A percentile compares a stretch with the other conserved stretches of the same genome.
These are phyloP conservation scores for Rhizopogon vulgaris DNA, from an alignment of 768 basidiomycete genomes.

Conservation along the genomic window DNA sequence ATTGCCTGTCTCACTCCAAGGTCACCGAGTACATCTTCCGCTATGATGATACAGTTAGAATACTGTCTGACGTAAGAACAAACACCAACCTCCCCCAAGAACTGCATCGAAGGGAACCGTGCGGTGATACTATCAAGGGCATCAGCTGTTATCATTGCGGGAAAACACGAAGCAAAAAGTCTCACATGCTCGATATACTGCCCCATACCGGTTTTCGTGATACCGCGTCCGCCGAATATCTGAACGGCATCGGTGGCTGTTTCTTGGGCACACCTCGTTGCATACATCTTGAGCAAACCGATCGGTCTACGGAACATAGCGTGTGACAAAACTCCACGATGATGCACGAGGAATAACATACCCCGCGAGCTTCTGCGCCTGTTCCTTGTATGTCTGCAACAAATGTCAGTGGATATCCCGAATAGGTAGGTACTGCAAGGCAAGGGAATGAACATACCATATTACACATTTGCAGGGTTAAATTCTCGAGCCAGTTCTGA, in stretches of 20 bases:
- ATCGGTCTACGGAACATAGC: conserved; percentile 33
- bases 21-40: conserved; percentile 54
- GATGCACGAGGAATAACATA: conserved; percentile 13
- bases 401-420: not conserved
- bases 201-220: conserved; percentile 82
- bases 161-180: conserved; percentile 19
- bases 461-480: conserved; percentile 78
- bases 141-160: not conserved
- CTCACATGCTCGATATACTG: conserved; percentile 64
- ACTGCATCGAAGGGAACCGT: conserved; percentile 18
- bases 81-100: conserved; percentile 16
- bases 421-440: conserved; percentile 14
- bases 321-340: not conserved
- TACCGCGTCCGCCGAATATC: conserved; percentile 83
- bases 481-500: conserved; percentile 73
- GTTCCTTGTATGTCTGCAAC: conserved; percentile 57
- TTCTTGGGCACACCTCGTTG: conserved; percentile 47
- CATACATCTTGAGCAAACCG: conserved; percentile 51
- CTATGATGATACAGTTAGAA: conserved; percentile 19
- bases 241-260: conserved; percentile 67
- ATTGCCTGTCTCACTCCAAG: conserved; percentile 57
- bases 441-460: conserved; percentile 40
- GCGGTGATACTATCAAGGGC: conserved; percentile 19
- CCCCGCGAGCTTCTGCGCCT: conserved; percentile 64
- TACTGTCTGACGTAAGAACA: not conserved